Evolutionary conservation across 306 rosid species (phyloP).

Genomic region (Trifolium repens): DNA sequence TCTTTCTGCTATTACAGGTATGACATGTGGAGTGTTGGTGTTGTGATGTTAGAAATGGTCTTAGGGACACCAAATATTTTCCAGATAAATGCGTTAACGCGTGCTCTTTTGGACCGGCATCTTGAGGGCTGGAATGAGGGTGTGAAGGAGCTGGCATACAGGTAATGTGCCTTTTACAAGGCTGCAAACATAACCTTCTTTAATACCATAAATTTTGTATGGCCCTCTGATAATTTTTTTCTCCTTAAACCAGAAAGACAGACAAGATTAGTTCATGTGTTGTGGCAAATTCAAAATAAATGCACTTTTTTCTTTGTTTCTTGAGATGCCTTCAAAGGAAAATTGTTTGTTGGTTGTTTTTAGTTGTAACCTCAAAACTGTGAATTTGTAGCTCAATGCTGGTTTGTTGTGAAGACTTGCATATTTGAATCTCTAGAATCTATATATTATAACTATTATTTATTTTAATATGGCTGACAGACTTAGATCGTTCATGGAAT

Average conservation of each 20-base stretch:
- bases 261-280: constrained; percentile 2
- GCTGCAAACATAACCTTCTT: constrained; percentile 31
- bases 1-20: constrained; percentile 58
- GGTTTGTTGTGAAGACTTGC: constrained; percentile 19
- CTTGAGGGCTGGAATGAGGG: constrained; percentile 88
- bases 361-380: constrained; percentile 1
- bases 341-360: constrained; percentile 27
- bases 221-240: neutral
- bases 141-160: constrained; percentile 82
- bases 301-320: constrained; percentile 11
- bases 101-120: constrained; percentile 80
- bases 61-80: constrained; percentile 87
- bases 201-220: constrained; percentile 9
- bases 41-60: constrained; percentile 89
- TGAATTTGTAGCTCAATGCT: constrained; percentile 20
- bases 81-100: constrained; percentile 76
- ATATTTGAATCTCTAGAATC: constrained; percentile 8
- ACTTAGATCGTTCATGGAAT: constrained; percentile 93
- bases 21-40: constrained; percentile 98
- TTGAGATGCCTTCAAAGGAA: neutral
- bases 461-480: constrained; percentile 54
- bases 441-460: constrained; percentile 21
- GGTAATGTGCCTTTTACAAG: constrained; percentile 50
- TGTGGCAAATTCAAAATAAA: constrained; percentile 30
- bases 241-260: constrained; percentile 19